Base-by-base conservation (phyloP, 75 land plant genomes). In the Pinus tabuliformis region DNA sequence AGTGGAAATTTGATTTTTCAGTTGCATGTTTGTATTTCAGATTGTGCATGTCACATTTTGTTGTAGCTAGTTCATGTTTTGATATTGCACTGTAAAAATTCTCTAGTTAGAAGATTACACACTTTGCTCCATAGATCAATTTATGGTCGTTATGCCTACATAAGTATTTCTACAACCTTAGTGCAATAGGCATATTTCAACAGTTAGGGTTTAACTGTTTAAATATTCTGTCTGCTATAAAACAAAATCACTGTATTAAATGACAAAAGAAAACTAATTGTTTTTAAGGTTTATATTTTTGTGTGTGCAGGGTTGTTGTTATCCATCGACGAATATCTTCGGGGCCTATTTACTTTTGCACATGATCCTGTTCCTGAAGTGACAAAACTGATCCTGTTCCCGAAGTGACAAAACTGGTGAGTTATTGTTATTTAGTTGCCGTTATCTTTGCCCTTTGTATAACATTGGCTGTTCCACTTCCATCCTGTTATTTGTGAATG, bases 311-410 rank as follows among this genome's bases (percentile, higher is more conserved):
- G 98, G 49, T 83, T 97, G 52, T 78, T 83, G 74, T 39, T 80
- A 28, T 87, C 97, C 76, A 97, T 97, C 95, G 99, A 94, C 77
- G 87, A 85, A 30, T 97, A 89, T 73, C 92, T 94, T 21, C 95
- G 92, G 70, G 99, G 98, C 76, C 86, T 97, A 26, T 97, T 97
- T 89, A 57, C 74, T 59, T 92, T 94, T 65, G 91, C 99, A 24
- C 76, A 86, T 79, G 99, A 97, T 78, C 73, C 95, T 76, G 57
- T 88, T 36, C 70, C 95, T 52, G 98, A 97, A 63, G 98, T 97
- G 24, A 85, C 98, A 58, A 97, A 97, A 86, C 74, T 97, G 98
- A n/a, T n/a, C n/a, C n/a, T n/a, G n/a, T n/a, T n/a, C n/a, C n/a
- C n/a, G n/a, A n/a, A n/a, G n/a, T n/a, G n/a, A n/a, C n/a, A n/a